phyloP scores from a whole-genome alignment of 2,329 filamentous ascomycete genomes.

The Nectriaceae sp. region DNA sequence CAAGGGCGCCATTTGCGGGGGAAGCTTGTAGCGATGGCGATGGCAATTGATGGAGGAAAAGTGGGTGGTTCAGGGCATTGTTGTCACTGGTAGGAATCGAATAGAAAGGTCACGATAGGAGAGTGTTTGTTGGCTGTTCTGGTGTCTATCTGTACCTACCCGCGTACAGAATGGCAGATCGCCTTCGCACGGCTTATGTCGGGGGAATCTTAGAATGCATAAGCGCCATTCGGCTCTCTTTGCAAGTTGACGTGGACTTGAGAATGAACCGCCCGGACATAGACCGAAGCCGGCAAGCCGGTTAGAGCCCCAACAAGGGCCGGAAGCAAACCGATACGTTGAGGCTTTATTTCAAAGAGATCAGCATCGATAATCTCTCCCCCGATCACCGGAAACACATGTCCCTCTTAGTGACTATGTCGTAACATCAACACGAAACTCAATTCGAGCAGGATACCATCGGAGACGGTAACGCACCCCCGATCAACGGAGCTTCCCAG shows the following conservation, averaged over 20 bases:
- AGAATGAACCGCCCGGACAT: no score
- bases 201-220: no score
- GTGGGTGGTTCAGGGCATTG: neutral
- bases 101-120: neutral
- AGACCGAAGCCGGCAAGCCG: no score
- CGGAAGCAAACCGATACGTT: no score
- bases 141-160: no score
- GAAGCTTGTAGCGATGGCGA: no score
- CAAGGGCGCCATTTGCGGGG: constrained; percentile 41
- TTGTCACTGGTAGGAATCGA: neutral
- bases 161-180: no score
- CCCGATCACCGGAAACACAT: neutral
- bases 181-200: no score
- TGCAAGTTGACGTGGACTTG: no score
- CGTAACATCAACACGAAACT: neutral
- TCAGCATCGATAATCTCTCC: neutral
- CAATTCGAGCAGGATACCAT: neutral
- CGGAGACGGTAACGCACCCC: neutral
- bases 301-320: no score
- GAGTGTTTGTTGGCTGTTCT: neutral
- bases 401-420: no score
- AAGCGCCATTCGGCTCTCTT: no score
- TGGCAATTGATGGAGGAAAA: neutral
- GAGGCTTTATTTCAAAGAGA: neutral
- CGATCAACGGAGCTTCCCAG: neutral